Conservation (phyloP, 352 stramenopile species). For the Globisporangium apiculatum region DNA sequence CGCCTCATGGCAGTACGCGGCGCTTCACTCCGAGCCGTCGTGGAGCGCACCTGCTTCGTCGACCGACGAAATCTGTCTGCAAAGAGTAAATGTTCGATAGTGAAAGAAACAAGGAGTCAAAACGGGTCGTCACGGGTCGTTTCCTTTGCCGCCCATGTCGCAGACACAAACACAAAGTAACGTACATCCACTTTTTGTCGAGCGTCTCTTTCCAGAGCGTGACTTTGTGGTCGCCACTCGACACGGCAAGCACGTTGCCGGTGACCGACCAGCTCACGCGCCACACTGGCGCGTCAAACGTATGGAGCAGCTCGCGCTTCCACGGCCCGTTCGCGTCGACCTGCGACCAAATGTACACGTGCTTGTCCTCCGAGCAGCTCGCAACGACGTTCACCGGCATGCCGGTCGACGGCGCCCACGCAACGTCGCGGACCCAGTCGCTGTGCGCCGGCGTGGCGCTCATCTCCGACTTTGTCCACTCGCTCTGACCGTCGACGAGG, state of each 20-base stretch:
- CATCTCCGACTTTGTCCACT: conserved; percentile 78
- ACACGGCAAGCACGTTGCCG: conserved; percentile 97
- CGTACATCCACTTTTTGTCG: conserved; percentile 94
- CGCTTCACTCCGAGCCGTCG: conserved; percentile 57
- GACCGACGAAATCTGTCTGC: conserved; percentile 86
- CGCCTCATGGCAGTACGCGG: too few relatives aligned
- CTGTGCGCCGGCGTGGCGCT: conserved; percentile 81
- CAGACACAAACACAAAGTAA: conserved; percentile 11
- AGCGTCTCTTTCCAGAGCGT: conserved; percentile 98
- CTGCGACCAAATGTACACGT: conserved; percentile 96
- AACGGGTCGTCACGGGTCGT: too few relatives aligned
- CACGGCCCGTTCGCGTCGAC: conserved; percentile 63
- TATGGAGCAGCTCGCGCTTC: conserved; percentile 91
- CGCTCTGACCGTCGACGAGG: conserved; percentile 54
- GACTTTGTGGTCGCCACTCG: conserved; percentile 95
- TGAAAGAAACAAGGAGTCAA: neutral
- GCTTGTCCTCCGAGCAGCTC: conserved; percentile 85
- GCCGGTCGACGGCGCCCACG: conserved; percentile 93
- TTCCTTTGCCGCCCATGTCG: too few relatives aligned
- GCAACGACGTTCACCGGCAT: conserved; percentile 94
- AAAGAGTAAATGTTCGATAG: neutral
- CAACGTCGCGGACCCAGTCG: conserved; percentile 97
- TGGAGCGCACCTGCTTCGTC: conserved; percentile 79
- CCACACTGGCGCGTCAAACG: conserved; percentile 96
- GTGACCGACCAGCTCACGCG: conserved; percentile 98